Percentiles rank a stretch among this genome's conserved stretches.
Evolutionary conservation across 2,329 filamentous ascomycete genomes (phyloP).

Genomic region (Aspergillus texensis): DNA sequence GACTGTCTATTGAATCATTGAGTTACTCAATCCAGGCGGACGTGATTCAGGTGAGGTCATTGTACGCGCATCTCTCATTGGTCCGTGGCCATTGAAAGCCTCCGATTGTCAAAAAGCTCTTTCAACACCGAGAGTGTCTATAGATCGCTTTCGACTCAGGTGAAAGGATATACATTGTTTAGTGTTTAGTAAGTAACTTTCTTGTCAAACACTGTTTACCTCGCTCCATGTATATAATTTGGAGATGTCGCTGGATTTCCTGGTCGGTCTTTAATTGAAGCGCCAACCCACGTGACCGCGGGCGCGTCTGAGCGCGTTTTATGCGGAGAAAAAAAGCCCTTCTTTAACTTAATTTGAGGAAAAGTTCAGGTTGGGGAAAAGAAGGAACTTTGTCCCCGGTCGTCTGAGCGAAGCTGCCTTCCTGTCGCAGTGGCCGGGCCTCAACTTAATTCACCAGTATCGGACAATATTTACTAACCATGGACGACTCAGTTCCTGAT

Average conservation of each 20-base stretch:
- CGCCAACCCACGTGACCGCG: conserved; percentile 24
- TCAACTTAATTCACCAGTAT: background rate
- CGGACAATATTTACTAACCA: conserved; percentile 17
- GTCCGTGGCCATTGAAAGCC: background rate
- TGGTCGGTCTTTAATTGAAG: conserved; percentile 24
- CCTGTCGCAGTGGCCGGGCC: background rate
- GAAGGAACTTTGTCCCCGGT: conserved; percentile 5
- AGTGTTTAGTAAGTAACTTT: background rate
- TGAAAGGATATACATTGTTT: background rate
- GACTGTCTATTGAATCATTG: background rate
- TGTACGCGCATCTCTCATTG: background rate
- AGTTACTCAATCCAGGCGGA: background rate
- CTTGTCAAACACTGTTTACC: background rate
- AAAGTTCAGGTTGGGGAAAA: conserved; percentile 8
- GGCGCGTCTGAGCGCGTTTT: conserved; percentile 25
- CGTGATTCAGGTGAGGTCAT: conserved; percentile 1
- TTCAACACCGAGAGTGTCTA: background rate
- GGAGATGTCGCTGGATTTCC: background rate
- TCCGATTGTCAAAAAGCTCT: background rate
- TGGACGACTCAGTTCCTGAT: conserved; percentile 45
- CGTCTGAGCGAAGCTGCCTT: background rate
- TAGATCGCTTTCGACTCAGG: background rate
- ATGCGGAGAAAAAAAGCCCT: conserved; percentile 18
- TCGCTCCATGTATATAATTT: background rate
- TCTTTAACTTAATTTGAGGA: conserved; percentile 6